Percentiles rank a stretch among this genome's conserved stretches.
Conservation (phyloP, 768 basidiomycete genomes). For the Lentinula raphanica region DNA sequence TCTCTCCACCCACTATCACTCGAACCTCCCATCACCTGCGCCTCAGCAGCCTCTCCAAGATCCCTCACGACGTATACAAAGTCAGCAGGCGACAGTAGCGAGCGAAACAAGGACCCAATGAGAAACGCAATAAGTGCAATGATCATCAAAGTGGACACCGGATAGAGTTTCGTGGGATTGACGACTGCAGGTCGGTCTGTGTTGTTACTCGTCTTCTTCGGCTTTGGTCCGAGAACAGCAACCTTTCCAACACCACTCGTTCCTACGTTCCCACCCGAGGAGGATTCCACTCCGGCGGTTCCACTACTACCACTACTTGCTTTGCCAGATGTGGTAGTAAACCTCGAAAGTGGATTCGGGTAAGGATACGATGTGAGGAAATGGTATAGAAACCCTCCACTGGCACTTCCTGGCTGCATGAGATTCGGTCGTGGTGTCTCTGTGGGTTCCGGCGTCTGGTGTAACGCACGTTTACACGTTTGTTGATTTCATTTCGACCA, state of each 20-base stretch:
- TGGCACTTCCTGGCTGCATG: slow-evolving; percentile 17
- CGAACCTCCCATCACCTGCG: slow-evolving; percentile 13
- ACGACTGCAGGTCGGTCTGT: slow-evolving; percentile 4
- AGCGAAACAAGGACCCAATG: slow-evolving; percentile 85
- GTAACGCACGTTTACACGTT: not conserved
- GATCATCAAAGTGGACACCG: slow-evolving; percentile 58
- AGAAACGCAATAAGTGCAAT: slow-evolving; percentile 85
- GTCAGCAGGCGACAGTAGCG: slow-evolving; percentile 84
- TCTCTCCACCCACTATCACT: slow-evolving; percentile 67
- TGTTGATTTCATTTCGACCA: slow-evolving; percentile 2
- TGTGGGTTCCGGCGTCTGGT: not conserved
- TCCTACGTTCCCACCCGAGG: not conserved
- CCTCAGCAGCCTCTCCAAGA: slow-evolving; percentile 46
- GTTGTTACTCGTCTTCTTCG: not conserved
- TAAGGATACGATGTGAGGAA: slow-evolving; percentile 61
- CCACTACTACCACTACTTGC: not conserved
- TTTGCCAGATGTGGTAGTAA: slow-evolving; percentile 26
- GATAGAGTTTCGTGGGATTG: slow-evolving; percentile 25
- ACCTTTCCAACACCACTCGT: not conserved
- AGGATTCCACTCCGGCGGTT: not conserved
- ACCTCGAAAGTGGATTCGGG: slow-evolving; percentile 52
- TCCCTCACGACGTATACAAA: slow-evolving; percentile 78
- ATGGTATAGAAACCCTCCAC: slow-evolving; percentile 40
- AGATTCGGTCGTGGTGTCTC: slow-evolving; percentile 9
- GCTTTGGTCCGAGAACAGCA: not conserved